These are phyloP conservation scores for Hypericum perforatum DNA, from an alignment of 345 rosid species.

Conservation along the genomic window DNA sequence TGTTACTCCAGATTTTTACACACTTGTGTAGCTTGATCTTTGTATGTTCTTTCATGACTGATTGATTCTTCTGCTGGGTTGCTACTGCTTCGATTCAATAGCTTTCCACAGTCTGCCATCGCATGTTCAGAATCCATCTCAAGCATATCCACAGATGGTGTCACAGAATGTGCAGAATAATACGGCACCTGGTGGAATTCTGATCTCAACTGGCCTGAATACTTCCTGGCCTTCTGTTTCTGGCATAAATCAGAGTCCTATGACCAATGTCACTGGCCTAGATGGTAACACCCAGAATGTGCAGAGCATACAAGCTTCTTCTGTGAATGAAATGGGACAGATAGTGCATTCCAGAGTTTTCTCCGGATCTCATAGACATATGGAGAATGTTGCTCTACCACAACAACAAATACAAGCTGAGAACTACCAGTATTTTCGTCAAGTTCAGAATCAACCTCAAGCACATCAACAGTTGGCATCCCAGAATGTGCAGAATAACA, in stretches of 20 bases:
- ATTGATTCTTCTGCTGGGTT: background rate
- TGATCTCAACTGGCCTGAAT: slow-evolving; percentile 51
- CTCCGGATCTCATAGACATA: slow-evolving; percentile 59
- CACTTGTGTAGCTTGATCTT: too few relatives aligned
- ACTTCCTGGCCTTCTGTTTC: slow-evolving; percentile 56
- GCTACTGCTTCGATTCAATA: slow-evolving; percentile 16
- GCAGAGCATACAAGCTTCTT: slow-evolving; percentile 52
- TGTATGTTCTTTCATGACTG: background rate
- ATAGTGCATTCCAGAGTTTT: slow-evolving; percentile 47
- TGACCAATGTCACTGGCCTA: slow-evolving; percentile 40
- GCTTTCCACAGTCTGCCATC: slow-evolving; percentile 41
- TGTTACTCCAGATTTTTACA: too few relatives aligned
- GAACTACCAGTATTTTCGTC: slow-evolving; percentile 45
- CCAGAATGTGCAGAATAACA: slow-evolving; percentile 67
- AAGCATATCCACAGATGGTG: slow-evolving; percentile 47
- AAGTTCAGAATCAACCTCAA: slow-evolving; percentile 55
- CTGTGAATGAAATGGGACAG: slow-evolving; percentile 48
- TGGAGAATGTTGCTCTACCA: slow-evolving; percentile 47
- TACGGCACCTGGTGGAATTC: slow-evolving; percentile 45
- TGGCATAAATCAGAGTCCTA: slow-evolving; percentile 41
- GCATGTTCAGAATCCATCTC: slow-evolving; percentile 57
- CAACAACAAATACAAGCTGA: slow-evolving; percentile 69
- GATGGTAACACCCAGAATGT: slow-evolving; percentile 60
- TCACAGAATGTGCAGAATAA: slow-evolving; percentile 62
- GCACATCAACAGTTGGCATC: slow-evolving; percentile 69